These are phyloP conservation scores for Backusella tuberculispora DNA, from an alignment of 192 early-diverging fungal genomes.

Conservation along the genomic window DNA sequence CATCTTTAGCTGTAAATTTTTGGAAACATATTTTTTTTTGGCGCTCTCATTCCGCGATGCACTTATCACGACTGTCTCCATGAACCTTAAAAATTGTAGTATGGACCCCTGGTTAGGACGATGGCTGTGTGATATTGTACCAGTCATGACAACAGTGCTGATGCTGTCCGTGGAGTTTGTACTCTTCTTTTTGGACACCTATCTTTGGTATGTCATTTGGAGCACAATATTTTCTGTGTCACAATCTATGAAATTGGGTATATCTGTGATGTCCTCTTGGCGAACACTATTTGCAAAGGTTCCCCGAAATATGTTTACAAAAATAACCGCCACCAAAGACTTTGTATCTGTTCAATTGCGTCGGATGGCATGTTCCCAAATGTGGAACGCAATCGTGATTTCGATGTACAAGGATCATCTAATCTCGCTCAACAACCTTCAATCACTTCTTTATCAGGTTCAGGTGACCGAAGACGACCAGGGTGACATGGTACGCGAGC, in stretches of 20 bases:
- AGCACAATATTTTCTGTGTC: constrained; percentile 70
- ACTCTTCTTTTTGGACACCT: constrained; percentile 75
- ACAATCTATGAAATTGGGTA: constrained; percentile 63
- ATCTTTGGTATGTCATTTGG: constrained; percentile 79
- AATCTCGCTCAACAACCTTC: constrained; percentile 63
- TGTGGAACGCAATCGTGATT: constrained; percentile 73
- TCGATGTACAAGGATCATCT: constrained; percentile 74
- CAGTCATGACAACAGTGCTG: constrained; percentile 57
- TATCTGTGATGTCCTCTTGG: constrained; percentile 75
- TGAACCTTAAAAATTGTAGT: constrained; percentile 41
- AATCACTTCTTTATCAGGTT: constrained; percentile 65
- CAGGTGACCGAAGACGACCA: constrained; percentile 56
- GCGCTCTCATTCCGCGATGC: constrained; percentile 70
- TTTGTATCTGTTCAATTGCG: constrained; percentile 64
- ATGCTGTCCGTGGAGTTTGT: constrained; percentile 65
- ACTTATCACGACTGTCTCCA: constrained; percentile 39
- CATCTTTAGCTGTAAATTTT: constrained; percentile 69
- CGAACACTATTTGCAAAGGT: constrained; percentile 65
- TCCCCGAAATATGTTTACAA: constrained; percentile 67
- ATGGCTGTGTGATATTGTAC: constrained; percentile 56
- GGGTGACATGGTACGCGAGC: constrained; percentile 16
- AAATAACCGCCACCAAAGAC: constrained; percentile 63
- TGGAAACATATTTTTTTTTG: constrained; percentile 73
- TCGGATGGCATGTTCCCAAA: constrained; percentile 68
- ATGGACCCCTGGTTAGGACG: constrained; percentile 49